Base-by-base conservation (phyloP, 106 monocot genomes). In the Dendrobium huoshanense region DNA sequence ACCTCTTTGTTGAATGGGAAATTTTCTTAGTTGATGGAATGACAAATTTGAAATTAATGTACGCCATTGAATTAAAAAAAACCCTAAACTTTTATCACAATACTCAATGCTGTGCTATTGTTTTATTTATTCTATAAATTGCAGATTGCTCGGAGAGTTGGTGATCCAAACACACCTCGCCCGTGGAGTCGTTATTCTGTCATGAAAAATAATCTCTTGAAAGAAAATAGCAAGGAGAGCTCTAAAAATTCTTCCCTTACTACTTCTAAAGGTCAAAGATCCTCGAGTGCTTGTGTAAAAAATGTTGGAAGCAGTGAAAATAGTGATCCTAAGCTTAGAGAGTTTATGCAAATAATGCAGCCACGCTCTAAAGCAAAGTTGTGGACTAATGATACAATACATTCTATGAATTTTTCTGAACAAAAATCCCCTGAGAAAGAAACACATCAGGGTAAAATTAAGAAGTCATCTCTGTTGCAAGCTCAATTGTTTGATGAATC, bases 341-440 rank as follows among this genome's bases (percentile, higher is more conserved):
- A 99, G 84, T 99, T 99, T 86, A 83, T 99, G 77, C 85, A 92
- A 31, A 83, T 95, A 55, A 95, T 95, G 98, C 95, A 99, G 78
- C 92, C 98, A 61, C 89, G 98, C 29, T 77, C 77, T 31, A 92
- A 93, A 79, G 85, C 91, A 51, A 99, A 95, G 83, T 49, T 95
- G 75, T 98, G 98, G 98, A 89, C 88, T 15, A 91, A 98, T 82
- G 92, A 98, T 83, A 81, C 91, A 33, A 20, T 75, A 55, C 87
- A 41, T 81, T 41, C 75, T 33, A 51, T 61, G 41, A 16, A 81
- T 45, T 37, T 72, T 73, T 59, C 72, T 79, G 75, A 73, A 29
- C 41, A 92, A 27, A 84, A 79, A 79, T 68, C n/a, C 54, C 54
- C 58, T 47, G 56, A 61, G 29, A 79, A 87, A 85, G 83, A 77